phyloP scores from a whole-genome alignment of 2,329 filamentous ascomycete genomes.

The Aspergillus pseudonomiae region DNA sequence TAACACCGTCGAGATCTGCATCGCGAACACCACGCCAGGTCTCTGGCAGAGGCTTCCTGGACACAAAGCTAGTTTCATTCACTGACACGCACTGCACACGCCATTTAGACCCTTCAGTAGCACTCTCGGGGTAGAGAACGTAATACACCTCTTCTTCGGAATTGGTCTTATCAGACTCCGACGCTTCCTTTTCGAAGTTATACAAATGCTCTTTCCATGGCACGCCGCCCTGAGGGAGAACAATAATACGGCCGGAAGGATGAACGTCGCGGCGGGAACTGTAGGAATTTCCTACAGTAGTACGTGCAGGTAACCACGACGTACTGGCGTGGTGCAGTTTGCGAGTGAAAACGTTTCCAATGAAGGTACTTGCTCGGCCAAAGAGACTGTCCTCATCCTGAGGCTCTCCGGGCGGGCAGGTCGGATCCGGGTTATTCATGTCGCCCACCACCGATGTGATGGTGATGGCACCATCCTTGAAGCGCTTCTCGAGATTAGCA shows the following conservation, averaged over 20 bases:
- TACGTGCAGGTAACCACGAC: conserved; percentile 85
- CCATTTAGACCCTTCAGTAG: conserved; percentile 78
- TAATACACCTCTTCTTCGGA: conserved; percentile 70
- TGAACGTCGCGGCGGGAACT: conserved; percentile 68
- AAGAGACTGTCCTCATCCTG: conserved; percentile 86
- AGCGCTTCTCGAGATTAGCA: conserved; percentile 78
- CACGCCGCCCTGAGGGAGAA: conserved; percentile 74
- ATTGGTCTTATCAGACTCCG: conserved; percentile 37
- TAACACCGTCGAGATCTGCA: conserved; percentile 71
- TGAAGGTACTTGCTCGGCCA: conserved; percentile 73
- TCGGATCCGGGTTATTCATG: conserved; percentile 68
- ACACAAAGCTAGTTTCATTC: conserved; percentile 82
- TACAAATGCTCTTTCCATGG: conserved; percentile 98
- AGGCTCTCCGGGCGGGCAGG: conserved; percentile 54
- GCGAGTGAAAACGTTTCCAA: conserved; percentile 84
- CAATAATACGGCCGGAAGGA: conserved; percentile 74
- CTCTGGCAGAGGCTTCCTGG: conserved; percentile 87
- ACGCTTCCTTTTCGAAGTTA: conserved; percentile 69
- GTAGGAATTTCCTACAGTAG: conserved; percentile 77
- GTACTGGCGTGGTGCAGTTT: conserved; percentile 75
- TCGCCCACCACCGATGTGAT: conserved; percentile 82
- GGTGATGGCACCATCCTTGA: conserved; percentile 79
- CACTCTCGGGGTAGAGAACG: conserved; percentile 87
- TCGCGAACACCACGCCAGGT: conserved; percentile 91
- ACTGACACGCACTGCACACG: conserved; percentile 90